These are phyloP conservation scores for Pseudozyma sp. DNA, from an alignment of 1,284 basidiomycete genomes.

Conservation along the genomic window DNA sequence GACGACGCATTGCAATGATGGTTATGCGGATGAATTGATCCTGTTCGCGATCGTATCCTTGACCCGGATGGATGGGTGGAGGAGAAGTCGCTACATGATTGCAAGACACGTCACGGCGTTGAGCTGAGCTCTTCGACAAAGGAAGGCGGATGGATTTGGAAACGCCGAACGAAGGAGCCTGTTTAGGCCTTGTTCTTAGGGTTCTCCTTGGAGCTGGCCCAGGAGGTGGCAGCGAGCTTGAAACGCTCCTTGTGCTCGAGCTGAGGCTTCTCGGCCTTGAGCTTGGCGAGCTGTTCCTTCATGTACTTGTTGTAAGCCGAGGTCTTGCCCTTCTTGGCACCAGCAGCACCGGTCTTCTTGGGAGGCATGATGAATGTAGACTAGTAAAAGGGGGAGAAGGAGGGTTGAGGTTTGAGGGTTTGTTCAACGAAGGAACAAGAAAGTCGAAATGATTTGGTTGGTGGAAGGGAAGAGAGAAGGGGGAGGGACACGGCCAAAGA, in stretches of 20 bases:
- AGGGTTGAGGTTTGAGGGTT: not conserved
- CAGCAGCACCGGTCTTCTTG: conserved; percentile 51
- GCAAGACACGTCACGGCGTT: conserved; percentile 1
- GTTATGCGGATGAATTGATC: no score
- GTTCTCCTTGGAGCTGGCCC: conserved; percentile 56
- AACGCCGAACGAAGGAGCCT: no score
- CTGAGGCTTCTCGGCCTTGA: conserved; percentile 57
- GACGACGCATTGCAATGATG: conserved; percentile 1
- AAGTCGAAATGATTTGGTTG: conserved; percentile 3
- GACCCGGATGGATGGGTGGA: not conserved
- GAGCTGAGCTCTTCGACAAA: not conserved
- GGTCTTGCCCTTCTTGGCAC: conserved; percentile 54
- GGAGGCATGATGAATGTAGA: conserved; percentile 41
- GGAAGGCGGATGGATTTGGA: conserved; percentile 13
- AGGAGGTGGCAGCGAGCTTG: conserved; percentile 56
- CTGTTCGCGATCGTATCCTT: not conserved
- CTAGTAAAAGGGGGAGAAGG: not conserved
- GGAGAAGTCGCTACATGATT: not conserved
- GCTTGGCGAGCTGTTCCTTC: conserved; percentile 54
- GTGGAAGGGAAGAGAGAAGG: conserved; percentile 8
- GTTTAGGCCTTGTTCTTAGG: conserved; percentile 56
- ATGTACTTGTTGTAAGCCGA: conserved; percentile 56
- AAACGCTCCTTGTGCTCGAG: conserved; percentile 63
- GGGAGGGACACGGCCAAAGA: conserved; percentile 2
- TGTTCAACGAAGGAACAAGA: not conserved